A percentile compares a stretch with the other conserved stretches of the same genome.
Evolutionary conservation across 371 early-diverging fungal genomes (phyloP).

Genomic region (Dichotomocladium elegans): DNA sequence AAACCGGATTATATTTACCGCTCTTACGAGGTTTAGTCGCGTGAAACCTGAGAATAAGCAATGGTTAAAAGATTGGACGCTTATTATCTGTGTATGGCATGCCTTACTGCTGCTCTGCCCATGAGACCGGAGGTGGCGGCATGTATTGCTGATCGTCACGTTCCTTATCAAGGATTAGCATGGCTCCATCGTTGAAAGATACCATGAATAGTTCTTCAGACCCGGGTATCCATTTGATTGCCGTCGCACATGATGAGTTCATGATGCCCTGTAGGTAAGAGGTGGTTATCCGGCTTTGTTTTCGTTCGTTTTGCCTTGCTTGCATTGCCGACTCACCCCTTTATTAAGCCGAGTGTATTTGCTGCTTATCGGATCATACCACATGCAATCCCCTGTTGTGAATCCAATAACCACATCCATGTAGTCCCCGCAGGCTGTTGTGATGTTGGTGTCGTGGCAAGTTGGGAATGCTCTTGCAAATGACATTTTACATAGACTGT

Average conservation of each 20-base stretch:
- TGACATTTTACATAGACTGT: conserved; percentile 72
- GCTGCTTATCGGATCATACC: conserved; percentile 74
- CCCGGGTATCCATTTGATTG: conserved; percentile 89
- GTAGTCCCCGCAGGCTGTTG: conserved; percentile 61
- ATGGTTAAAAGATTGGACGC: background rate
- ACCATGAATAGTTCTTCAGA: conserved; percentile 83
- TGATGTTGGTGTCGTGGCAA: conserved; percentile 83
- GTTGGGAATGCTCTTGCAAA: conserved; percentile 79
- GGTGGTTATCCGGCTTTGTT: background rate
- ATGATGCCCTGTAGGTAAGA: conserved; percentile 52
- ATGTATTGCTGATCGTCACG: conserved; percentile 7
- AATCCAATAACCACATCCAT: conserved; percentile 81
- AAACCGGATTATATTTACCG: conserved; percentile 70
- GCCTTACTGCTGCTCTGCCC: conserved; percentile 13
- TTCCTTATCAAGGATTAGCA: conserved; percentile 70
- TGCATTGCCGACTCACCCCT: conserved; percentile 15
- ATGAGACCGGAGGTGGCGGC: conserved; percentile 2
- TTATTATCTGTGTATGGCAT: background rate
- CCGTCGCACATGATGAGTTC: conserved; percentile 64
- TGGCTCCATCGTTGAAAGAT: conserved; percentile 69
- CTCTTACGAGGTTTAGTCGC: conserved; percentile 11
- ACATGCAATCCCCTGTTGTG: conserved; percentile 79
- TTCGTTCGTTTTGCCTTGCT: background rate
- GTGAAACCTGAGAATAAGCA: conserved; percentile 7
- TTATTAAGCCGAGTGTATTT: conserved; percentile 56